Evolutionary conservation across 208 protist genomes (phyloP), one percentile per base, ranked within the genome.

Genomic region (Leishmania gerbilli): DNA sequence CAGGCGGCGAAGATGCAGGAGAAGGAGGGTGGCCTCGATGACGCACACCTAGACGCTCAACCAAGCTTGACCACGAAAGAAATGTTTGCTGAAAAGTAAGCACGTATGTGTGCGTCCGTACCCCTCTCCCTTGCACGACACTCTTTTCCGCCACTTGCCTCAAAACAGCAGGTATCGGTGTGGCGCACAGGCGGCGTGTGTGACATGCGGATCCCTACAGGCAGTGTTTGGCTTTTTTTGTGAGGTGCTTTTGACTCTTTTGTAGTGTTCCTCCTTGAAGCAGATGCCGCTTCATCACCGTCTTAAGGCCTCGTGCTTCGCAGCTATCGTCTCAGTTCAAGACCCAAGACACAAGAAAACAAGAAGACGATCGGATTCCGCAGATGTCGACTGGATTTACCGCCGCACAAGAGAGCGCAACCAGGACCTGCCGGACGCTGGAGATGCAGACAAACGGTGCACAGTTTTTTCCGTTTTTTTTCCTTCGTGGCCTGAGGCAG

Each of bases 1-100:
- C 87, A 93, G 74, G 87, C 85, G 45, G 85, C 90, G 9, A 84
- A 85, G 74, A 37, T 92, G 71, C 86, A 94, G 80, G 87, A 93
- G 71, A 76, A 86, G 60, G 82, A 91, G 62, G 79, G 79, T 19
- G 77, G 82, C 17, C 49, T 64, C 7, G 64, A 87, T 60, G 88
- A 90, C 65, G 88, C 93, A 55, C 76, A 82, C 11, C 53, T 93
- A 9, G 91, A 83, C 17, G 74, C 85, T 17, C 88, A 94, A 62
- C 71, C 80, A 5, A 82, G 91, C 62, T 84, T 77, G 31, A 89
- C 88, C 45, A 91, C 88, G 1, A 92, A 89, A 67, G 89, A 95
- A 15, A 87, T 94, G 87, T 94, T 94, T 89, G 76, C 49, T 3
- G 58, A 60, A 37, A 79, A 56, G 37, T 85, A 77, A 72, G n/a